Evolutionary conservation across 768 basidiomycete species (phyloP).

Genomic region (Hemileccinum rubropunctum): DNA sequence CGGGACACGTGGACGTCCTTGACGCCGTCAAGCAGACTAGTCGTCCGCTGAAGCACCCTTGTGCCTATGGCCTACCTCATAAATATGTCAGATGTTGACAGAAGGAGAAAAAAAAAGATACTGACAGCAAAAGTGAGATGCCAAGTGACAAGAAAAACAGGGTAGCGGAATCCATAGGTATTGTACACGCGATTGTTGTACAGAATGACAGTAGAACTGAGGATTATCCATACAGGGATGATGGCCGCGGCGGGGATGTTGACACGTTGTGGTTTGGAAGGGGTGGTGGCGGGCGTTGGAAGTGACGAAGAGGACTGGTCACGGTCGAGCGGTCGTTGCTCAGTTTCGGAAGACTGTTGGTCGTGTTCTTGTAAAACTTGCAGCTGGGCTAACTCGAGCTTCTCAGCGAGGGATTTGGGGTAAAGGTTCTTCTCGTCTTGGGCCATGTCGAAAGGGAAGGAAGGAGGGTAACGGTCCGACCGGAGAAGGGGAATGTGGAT

Average conservation of each 20-base stretch:
- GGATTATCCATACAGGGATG: constrained; percentile 91
- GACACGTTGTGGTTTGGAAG: constrained; percentile 41
- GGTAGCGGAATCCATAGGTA: constrained; percentile 78
- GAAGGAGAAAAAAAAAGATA: constrained; percentile 8
- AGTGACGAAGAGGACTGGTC: constrained; percentile 30
- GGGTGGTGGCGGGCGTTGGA: constrained; percentile 57
- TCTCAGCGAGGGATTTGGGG: constrained; percentile 11
- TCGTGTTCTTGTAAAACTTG: constrained; percentile 19
- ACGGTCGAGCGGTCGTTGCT: not conserved
- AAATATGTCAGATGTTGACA: not conserved
- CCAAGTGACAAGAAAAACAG: constrained; percentile 91
- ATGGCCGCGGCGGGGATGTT: constrained; percentile 65
- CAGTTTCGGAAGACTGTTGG: constrained; percentile 7
- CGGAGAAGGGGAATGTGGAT: not conserved
- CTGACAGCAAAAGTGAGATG: constrained; percentile 69
- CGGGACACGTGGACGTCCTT: constrained; percentile 79
- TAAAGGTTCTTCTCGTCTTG: constrained; percentile 23
- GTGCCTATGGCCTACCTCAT: constrained; percentile 69
- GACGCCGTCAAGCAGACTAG: constrained; percentile 71
- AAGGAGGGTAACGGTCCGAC: too few relatives aligned
- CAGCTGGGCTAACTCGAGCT: constrained; percentile 17
- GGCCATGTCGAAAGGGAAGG: constrained; percentile 14
- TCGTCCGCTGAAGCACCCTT: constrained; percentile 79
- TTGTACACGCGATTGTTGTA: constrained; percentile 95
- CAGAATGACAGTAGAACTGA: constrained; percentile 88